phyloP scores from a whole-genome alignment of 345 rosid genomes.

The Dipteronia sinensis region DNA sequence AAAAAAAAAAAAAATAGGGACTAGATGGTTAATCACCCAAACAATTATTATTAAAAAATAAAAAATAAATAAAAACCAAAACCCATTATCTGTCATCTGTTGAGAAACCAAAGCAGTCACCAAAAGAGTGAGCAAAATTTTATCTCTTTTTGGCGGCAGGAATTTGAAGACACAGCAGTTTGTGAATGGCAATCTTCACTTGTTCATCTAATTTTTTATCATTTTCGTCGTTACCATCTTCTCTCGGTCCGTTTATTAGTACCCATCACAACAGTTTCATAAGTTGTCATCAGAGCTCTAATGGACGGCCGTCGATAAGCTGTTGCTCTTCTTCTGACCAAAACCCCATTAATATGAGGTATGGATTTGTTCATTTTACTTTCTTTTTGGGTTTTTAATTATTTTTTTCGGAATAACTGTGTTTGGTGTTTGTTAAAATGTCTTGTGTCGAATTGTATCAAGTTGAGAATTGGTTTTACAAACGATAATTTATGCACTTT shows the following conservation, averaged over 20 bases:
- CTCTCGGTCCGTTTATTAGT: slow-evolving; percentile 33
- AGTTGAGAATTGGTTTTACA: neutral
- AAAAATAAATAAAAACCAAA: neutral
- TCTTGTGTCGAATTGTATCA: slow-evolving; percentile 27
- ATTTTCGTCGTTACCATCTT: slow-evolving; percentile 14
- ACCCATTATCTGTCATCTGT: neutral
- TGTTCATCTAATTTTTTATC: slow-evolving; percentile 19
- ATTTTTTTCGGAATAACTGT: neutral
- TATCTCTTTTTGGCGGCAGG: slow-evolving; percentile 26
- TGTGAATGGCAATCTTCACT: slow-evolving; percentile 52
- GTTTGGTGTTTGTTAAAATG: slow-evolving; percentile 48
- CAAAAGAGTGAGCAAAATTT: neutral
- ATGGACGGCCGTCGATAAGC: slow-evolving; percentile 39
- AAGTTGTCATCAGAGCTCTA: slow-evolving; percentile 23
- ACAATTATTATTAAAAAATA: neutral
- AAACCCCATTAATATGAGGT: slow-evolving; percentile 56
- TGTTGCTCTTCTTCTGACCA: slow-evolving; percentile 60
- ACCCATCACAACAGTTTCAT: slow-evolving; percentile 27
- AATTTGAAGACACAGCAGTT: slow-evolving; percentile 8
- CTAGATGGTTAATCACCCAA: no score
- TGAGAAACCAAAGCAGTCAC: neutral
- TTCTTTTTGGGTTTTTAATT: neutral
- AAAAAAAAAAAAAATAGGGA: no score
- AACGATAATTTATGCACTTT: neutral
- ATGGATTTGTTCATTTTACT: neutral